Base-by-base conservation (phyloP, 2,329 filamentous ascomycete species). In the Sclerotinia subarctica region DNA sequence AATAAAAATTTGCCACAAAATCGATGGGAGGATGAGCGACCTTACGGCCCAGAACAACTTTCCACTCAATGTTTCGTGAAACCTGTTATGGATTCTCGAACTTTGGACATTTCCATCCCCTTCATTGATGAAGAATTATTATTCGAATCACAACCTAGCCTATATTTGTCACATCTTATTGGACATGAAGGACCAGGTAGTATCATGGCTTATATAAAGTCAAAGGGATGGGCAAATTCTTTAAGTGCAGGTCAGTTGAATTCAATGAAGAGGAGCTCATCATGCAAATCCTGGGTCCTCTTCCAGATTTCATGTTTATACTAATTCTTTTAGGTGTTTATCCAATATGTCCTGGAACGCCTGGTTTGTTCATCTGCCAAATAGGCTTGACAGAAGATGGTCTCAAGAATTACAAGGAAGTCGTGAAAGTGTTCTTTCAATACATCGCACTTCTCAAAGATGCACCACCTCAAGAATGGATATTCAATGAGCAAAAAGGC, bases 371-470 rank as follows among this genome's bases (percentile, higher is more conserved):
- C 78, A 86, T 83, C 53, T 82, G 91, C 72, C 85, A 84, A 35
- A 82, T 91, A 68, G 85, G 86, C 21, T 78, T 92, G 71, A 92
- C 90, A 0, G 86, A 90, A 68, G 87, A 90, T 68, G 90, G 79
- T 5, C 69, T 81, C 42, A 77, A 78, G 71, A 77, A 79, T 70
- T 90, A 91, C 78, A 83, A 86, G 71, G 88, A 91, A 73, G 83
- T 92, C 29, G 82, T 88, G 54, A 89, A 90, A 77, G 82, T 85
- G 53, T 81, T 91, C 64, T 92, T 92, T 77, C 86, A 91, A 77
- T 99, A 99, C 75, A 88, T 98, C 71, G 88, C 93, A 15, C 86
- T 99, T 78, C 85, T 99, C 67, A 88, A 88, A 71, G 91, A 96
- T 74, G 84, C 85, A 2, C 86, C 90, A 6, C 94, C 94, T 0